phyloP scores from a whole-genome alignment of 192 early-diverging fungal genomes.

The Chytriomyces hyalinus region DNA sequence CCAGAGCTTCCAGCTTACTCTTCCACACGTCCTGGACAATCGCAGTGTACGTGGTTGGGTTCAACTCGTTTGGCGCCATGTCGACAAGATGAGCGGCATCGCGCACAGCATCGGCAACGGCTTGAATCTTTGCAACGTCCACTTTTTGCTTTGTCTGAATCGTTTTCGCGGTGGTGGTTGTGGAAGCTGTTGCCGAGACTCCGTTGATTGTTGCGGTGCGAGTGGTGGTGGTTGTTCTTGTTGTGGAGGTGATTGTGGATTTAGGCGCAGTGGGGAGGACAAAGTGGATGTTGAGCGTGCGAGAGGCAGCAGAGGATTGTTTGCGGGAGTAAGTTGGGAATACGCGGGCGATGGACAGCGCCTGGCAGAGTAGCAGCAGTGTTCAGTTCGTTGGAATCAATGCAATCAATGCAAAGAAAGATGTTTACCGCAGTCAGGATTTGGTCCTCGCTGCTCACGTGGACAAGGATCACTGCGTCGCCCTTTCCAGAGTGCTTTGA shows the following conservation, averaged over 20 bases:
- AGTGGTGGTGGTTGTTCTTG: constrained; percentile 31
- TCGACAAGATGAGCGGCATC: constrained; percentile 46
- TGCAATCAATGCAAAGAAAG: background rate
- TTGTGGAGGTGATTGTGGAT: constrained; percentile 15
- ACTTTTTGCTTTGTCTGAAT: background rate
- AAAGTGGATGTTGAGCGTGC: constrained; percentile 37
- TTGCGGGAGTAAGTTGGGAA: constrained; percentile 45
- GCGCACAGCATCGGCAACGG: constrained; percentile 37
- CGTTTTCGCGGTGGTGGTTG: constrained; percentile 1
- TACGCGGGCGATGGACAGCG: constrained; percentile 36
- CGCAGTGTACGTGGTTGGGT: constrained; percentile 42
- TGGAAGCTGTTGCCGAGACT: constrained; percentile 32
- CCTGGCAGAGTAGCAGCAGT: constrained; percentile 3
- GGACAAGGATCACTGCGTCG: constrained; percentile 11
- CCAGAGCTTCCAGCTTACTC: constrained; percentile 31
- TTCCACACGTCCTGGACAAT: constrained; percentile 38
- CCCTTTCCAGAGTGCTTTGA: constrained; percentile 24
- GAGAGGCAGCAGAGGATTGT: constrained; percentile 6
- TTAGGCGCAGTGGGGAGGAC: constrained; percentile 4
- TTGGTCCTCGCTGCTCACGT: constrained; percentile 3
- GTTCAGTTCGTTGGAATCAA: background rate
- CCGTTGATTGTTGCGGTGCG: constrained; percentile 1
- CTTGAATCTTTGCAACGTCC: constrained; percentile 16
- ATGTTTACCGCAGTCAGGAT: constrained; percentile 11
- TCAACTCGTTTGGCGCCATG: constrained; percentile 48